Conservation (phyloP, 192 early-diverging fungal species). For the Gamsiella multidivaricata region DNA sequence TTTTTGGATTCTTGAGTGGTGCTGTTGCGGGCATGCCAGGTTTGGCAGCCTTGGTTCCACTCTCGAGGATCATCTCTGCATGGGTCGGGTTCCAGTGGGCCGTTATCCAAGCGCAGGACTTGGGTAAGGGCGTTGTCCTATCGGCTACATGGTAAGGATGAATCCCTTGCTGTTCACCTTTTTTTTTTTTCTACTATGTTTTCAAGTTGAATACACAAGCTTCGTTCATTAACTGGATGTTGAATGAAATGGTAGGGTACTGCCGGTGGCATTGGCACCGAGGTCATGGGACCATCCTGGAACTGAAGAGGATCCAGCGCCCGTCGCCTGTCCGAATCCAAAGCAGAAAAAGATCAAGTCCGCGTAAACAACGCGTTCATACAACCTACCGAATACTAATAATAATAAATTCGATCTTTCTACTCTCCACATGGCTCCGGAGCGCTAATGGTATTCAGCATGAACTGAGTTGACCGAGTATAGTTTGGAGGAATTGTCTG, state of each 20-base stretch:
- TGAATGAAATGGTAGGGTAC: slow-evolving; percentile 46
- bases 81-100: slow-evolving; percentile 59
- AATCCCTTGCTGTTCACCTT: too few species aligned
- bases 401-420: too few species aligned
- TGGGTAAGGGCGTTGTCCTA: slow-evolving; percentile 55
- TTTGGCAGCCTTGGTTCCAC: slow-evolving; percentile 41
- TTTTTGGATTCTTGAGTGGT: slow-evolving; percentile 56
- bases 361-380: background rate
- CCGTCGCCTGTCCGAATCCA: slow-evolving; percentile 2
- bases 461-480: too few species aligned
- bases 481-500: too few species aligned
- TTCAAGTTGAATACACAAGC: background rate
- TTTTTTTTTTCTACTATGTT: too few species aligned
- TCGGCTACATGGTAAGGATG: slow-evolving; percentile 60
- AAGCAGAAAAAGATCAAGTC: slow-evolving; percentile 29
- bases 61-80: slow-evolving; percentile 56
- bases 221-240: background rate
- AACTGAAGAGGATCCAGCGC: slow-evolving; percentile 10
- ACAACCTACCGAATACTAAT: too few species aligned
- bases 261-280: slow-evolving; percentile 56
- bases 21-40: slow-evolving; percentile 39
- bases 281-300: slow-evolving; percentile 54
- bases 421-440: too few species aligned
- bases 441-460: too few species aligned
- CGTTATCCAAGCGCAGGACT: slow-evolving; percentile 51